Conservation (phyloP, 2,329 filamentous ascomycete genomes). For the Fusarium coffeatum region DNA sequence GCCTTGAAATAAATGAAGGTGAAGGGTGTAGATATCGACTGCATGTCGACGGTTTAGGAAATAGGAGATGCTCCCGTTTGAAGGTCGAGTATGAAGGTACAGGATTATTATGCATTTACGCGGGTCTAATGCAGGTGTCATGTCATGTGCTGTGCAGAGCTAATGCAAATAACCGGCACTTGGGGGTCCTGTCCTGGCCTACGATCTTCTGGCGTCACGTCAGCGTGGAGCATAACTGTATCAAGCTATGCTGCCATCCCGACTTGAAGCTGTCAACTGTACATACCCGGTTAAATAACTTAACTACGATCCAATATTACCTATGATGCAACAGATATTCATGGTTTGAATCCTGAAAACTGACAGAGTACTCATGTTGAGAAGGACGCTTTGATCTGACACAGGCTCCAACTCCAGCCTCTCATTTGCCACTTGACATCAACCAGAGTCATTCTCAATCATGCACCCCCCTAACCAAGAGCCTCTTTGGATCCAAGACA, state of each 20-base stretch:
- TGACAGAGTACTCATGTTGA: not conserved
- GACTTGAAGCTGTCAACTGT: constrained; percentile 8
- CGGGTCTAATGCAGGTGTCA: constrained; percentile 10
- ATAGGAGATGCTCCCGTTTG: constrained; percentile 38
- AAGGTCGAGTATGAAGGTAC: constrained; percentile 32
- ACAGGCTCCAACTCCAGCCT: constrained; percentile 15
- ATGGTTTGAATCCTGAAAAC: not conserved
- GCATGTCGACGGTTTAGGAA: constrained; percentile 46
- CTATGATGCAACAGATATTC: constrained; percentile 13
- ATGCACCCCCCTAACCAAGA: constrained; percentile 31
- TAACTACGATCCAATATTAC: constrained; percentile 6
- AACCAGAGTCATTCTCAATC: constrained; percentile 19
- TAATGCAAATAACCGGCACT: constrained; percentile 39
- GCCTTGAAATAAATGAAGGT: not conserved
- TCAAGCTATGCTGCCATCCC: not conserved
- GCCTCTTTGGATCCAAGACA: constrained; percentile 7
- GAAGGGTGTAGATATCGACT: constrained; percentile 38
- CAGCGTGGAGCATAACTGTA: constrained; percentile 17
- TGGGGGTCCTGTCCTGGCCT: constrained; percentile 19
- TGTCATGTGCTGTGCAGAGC: constrained; percentile 18
- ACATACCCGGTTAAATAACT: constrained; percentile 6
- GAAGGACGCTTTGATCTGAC: constrained; percentile 28
- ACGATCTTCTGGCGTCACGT: constrained; percentile 29
- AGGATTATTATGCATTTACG: constrained; percentile 22
- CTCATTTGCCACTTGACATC: constrained; percentile 28